phyloP scores from a whole-genome alignment of 2,329 filamentous ascomycete genomes.

The Monilinia polystroma region DNA sequence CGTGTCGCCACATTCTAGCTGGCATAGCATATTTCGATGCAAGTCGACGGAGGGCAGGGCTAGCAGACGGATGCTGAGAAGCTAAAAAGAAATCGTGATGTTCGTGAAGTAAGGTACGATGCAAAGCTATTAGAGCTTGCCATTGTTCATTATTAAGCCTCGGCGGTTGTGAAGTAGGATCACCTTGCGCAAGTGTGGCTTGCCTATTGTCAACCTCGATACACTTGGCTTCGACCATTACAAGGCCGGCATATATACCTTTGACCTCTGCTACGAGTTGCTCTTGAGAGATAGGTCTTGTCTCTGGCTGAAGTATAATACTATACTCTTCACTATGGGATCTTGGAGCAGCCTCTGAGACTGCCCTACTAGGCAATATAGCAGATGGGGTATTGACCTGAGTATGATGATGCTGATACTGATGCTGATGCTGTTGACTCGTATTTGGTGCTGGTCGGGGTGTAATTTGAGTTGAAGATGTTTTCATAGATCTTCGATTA shows the following conservation, averaged over 20 bases:
- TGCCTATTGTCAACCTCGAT: slow-evolving; percentile 76
- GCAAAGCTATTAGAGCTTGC: slow-evolving; percentile 79
- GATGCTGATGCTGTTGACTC: slow-evolving; percentile 16
- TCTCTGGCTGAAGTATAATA: slow-evolving; percentile 49
- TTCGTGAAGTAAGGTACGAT: slow-evolving; percentile 77
- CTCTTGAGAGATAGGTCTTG: slow-evolving; percentile 45
- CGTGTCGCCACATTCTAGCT: slow-evolving; percentile 88
- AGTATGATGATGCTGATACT: slow-evolving; percentile 3
- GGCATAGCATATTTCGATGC: slow-evolving; percentile 88
- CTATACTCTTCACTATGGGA: slow-evolving; percentile 56
- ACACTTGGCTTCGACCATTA: slow-evolving; percentile 85
- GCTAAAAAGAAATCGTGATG: slow-evolving; percentile 87
- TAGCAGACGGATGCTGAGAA: slow-evolving; percentile 79
- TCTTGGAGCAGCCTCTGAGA: slow-evolving; percentile 42
- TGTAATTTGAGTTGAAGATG: slow-evolving; percentile 20
- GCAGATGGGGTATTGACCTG: background rate
- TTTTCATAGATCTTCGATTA: slow-evolving; percentile 23
- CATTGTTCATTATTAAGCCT: slow-evolving; percentile 68
- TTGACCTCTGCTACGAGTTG: slow-evolving; percentile 39
- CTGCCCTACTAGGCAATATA: slow-evolving; percentile 12
- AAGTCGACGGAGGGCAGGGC: slow-evolving; percentile 62
- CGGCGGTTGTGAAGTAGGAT: slow-evolving; percentile 42
- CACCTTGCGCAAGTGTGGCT: slow-evolving; percentile 51
- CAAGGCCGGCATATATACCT: slow-evolving; percentile 73
- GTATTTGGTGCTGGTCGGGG: slow-evolving; percentile 4